Evolutionary conservation across 2,329 filamentous ascomycete genomes (phyloP).

Genomic region (Neopestalotiopsis rosae): DNA sequence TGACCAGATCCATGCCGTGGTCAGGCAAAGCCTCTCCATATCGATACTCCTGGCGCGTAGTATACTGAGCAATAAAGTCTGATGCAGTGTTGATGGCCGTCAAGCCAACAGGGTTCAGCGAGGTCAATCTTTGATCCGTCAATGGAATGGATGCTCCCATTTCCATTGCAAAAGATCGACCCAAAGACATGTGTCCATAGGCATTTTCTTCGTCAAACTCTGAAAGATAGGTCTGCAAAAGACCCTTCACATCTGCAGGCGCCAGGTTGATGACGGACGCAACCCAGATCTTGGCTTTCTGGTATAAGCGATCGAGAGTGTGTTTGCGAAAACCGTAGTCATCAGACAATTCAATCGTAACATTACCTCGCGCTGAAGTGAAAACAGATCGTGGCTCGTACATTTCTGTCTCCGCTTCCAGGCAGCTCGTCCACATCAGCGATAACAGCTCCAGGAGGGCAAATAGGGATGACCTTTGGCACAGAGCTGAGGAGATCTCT

Average conservation of each 20-base stretch:
- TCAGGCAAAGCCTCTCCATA: constrained; percentile 79
- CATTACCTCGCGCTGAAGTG: constrained; percentile 75
- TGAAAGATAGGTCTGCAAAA: constrained; percentile 94
- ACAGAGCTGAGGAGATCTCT: constrained; percentile 86
- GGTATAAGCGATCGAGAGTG: constrained; percentile 80
- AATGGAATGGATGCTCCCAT: constrained; percentile 86
- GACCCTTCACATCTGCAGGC: constrained; percentile 90
- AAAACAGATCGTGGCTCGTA: constrained; percentile 88
- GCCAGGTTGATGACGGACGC: constrained; percentile 80
- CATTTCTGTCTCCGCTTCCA: constrained; percentile 92
- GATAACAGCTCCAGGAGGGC: constrained; percentile 90
- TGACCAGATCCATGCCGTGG: constrained; percentile 69
- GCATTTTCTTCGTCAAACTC: constrained; percentile 91
- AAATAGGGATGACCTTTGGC: constrained; percentile 88
- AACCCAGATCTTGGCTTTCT: constrained; percentile 81
- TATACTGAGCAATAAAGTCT: constrained; percentile 96
- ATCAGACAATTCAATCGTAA: constrained; percentile 90
- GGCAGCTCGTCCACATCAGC: constrained; percentile 92
- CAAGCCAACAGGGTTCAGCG: constrained; percentile 76
- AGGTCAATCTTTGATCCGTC: constrained; percentile 84
- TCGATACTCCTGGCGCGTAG: constrained; percentile 92
- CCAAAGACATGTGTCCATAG: constrained; percentile 90
- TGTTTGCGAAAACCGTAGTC: constrained; percentile 82
- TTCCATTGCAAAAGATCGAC: constrained; percentile 91
- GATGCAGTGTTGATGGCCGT: constrained; percentile 88